phyloP scores from a whole-genome alignment of 192 early-diverging fungal genomes.

The Coemansia sp. region DNA sequence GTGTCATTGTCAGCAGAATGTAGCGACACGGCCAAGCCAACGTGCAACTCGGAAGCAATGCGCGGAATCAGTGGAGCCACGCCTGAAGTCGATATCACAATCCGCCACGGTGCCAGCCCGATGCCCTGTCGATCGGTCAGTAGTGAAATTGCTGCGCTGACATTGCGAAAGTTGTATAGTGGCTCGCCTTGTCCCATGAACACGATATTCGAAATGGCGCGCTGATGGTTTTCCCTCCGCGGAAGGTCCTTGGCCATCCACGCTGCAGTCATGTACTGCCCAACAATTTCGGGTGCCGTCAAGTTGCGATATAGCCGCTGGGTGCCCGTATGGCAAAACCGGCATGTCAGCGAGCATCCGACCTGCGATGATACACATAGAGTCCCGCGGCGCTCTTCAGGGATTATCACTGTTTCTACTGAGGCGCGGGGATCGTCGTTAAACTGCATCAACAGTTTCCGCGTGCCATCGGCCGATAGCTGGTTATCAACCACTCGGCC shows the following conservation, averaged over 20 bases:
- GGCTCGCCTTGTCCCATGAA: conserved; percentile 95
- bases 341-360: conserved; percentile 80
- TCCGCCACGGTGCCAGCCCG: conserved; percentile 65
- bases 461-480: conserved; percentile 56
- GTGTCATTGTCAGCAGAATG: conserved; percentile 78
- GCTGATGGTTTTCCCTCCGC: conserved; percentile 34
- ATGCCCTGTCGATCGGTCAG: conserved; percentile 59
- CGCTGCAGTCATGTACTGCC: conserved; percentile 66
- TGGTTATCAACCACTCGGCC: conserved; percentile 55
- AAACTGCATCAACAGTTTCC: conserved; percentile 62
- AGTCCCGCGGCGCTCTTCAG: conserved; percentile 61
- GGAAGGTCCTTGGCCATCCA: conserved; percentile 62
- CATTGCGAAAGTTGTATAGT: conserved; percentile 73
- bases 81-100: conserved; percentile 81
- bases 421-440: conserved; percentile 53
- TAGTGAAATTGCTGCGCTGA: conserved; percentile 56
- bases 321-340: conserved; percentile 89
- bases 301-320: conserved; percentile 76
- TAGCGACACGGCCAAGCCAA: conserved; percentile 74
- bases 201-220: conserved; percentile 72
- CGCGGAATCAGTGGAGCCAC: conserved; percentile 77
- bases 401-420: conserved; percentile 78
- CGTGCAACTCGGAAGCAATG: conserved; percentile 64
- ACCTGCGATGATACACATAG: conserved; percentile 81
- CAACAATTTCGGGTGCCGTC: conserved; percentile 64